Base-by-base conservation (phyloP, 805 yeast genomes). In the Monosporozyma servazzii region DNA sequence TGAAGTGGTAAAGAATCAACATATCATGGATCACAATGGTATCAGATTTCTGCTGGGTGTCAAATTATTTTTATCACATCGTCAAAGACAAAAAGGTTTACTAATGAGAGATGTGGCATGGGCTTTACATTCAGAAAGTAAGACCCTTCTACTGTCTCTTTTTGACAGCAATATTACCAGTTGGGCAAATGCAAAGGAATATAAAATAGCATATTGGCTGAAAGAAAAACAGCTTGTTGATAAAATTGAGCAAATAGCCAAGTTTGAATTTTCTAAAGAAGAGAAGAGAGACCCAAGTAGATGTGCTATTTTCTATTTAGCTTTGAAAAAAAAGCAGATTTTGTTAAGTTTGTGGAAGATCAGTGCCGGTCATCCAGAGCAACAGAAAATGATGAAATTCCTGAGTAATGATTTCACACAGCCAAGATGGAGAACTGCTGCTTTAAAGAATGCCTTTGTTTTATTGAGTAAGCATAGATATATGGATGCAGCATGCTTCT, bases 391-490 rank as follows among this genome's bases (percentile, higher is more conserved):
- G 82, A 57, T 88, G 48, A 84, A 76, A 60, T 86, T 91, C 59
- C 71, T 91, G 58, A 72, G 74, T 20, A 84, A 90, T 63, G 93
- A 93, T 62, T 91, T 90, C 65, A 68, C 71, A 4, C 79, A 82
- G 50, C 75, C 76, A 15, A 73, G 96, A 48, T 90, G 97, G 96
- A 79, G 74, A 58, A 75, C 86, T 0, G 96, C 97, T 1, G 97
- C 98, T 0, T 67, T 81, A 59, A 93, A 93, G 61, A 91, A 91
- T 69, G 98, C 98, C 0, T 91, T 80, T 72, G 98, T 88, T 0
- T 70, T 91, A 43, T 66, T 93, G 56, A 87, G 97, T 54, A 88
- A 88, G 61, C 99, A 90, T 66, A 72, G 98, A 42, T 86, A 77
- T 61, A 70, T 77, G 64, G 95, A 89, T 66, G 95, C 97, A 0